Percentiles rank a stretch among this genome's conserved stretches.
Evolutionary conservation across 768 basidiomycete species (phyloP).

Genomic region (Rhizopogon rudus): DNA sequence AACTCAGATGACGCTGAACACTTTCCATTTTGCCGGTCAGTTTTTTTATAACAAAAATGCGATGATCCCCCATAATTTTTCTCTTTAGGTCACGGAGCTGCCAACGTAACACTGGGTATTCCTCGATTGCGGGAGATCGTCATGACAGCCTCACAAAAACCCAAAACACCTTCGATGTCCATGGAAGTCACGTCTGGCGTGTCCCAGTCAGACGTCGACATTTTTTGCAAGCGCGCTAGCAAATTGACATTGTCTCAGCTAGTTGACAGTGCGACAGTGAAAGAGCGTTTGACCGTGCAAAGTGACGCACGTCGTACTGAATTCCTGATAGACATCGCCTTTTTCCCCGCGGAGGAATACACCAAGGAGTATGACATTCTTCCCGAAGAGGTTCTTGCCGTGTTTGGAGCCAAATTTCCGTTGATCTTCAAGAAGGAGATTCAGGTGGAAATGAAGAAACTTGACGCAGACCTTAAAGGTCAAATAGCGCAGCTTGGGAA

Average conservation of each 20-base stretch:
- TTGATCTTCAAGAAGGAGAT: slow-evolving; percentile 82
- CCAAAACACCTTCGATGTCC: slow-evolving; percentile 96
- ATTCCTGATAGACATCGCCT: slow-evolving; percentile 75
- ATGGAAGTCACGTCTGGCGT: slow-evolving; percentile 62
- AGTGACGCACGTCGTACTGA: slow-evolving; percentile 68
- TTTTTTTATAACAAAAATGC: slow-evolving; percentile 2
- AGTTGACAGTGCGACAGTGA: slow-evolving; percentile 77
- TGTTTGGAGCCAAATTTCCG: slow-evolving; percentile 74
- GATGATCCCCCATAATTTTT: neutral
- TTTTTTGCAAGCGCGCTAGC: slow-evolving; percentile 87
- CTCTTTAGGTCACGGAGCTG: slow-evolving; percentile 88
- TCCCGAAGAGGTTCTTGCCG: slow-evolving; percentile 64
- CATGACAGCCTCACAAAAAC: slow-evolving; percentile 95
- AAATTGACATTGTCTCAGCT: slow-evolving; percentile 85
- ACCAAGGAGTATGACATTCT: slow-evolving; percentile 74
- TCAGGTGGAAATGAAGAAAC: slow-evolving; percentile 76
- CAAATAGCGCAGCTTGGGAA: slow-evolving; percentile 83
- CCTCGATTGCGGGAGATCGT: slow-evolving; percentile 98
- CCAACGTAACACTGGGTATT: slow-evolving; percentile 98
- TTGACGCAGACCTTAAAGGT: slow-evolving; percentile 71
- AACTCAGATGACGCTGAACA: slow-evolving; percentile 99
- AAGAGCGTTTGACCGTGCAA: slow-evolving; percentile 66
- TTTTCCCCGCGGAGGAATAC: slow-evolving; percentile 88
- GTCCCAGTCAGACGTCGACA: slow-evolving; percentile 50
- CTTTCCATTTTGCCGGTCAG: slow-evolving; percentile 97